Conservation (phyloP, 75 land plant species). For the Picea sitchensis region DNA sequence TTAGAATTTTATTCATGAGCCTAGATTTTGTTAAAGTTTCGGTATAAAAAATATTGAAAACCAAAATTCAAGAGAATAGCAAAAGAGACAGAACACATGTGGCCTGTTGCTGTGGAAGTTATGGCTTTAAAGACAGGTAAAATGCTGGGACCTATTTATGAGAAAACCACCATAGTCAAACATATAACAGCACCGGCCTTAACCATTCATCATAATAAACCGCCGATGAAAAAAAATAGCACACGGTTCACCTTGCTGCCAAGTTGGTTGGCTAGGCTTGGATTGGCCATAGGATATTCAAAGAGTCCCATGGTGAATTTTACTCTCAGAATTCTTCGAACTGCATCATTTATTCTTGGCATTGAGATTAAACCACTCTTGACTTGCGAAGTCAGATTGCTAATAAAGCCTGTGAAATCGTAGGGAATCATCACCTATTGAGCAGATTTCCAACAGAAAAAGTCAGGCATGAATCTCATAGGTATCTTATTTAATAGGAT, state of each 20-base stretch:
- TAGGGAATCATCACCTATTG: conserved; percentile 51
- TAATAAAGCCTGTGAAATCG: conserved; percentile 33
- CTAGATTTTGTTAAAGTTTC: no score
- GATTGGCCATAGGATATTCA: conserved; percentile 52
- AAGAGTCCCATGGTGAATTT: conserved; percentile 60
- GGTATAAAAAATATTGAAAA: no score
- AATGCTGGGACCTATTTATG: no score
- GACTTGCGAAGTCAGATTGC: conserved; percentile 28
- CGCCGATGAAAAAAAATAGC: no score
- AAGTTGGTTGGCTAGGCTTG: conserved; percentile 17
- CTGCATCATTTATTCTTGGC: conserved; percentile 64
- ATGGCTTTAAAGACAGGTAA: no score
- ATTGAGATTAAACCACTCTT: conserved; percentile 33
- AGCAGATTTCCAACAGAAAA: conserved; percentile 12
- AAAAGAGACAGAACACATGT: no score
- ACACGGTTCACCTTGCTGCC: conserved; percentile 26
- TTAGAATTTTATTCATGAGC: no score
- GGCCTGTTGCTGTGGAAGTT: no score
- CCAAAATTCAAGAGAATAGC: no score
- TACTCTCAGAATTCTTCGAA: conserved; percentile 51
- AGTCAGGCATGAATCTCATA: neutral
- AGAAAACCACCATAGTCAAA: neutral
- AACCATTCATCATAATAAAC: neutral
- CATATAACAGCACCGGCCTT: neutral
- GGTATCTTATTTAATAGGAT: neutral